Conservation (phyloP, 805 yeast species). For the Lipomyces chichibuensis region DNA sequence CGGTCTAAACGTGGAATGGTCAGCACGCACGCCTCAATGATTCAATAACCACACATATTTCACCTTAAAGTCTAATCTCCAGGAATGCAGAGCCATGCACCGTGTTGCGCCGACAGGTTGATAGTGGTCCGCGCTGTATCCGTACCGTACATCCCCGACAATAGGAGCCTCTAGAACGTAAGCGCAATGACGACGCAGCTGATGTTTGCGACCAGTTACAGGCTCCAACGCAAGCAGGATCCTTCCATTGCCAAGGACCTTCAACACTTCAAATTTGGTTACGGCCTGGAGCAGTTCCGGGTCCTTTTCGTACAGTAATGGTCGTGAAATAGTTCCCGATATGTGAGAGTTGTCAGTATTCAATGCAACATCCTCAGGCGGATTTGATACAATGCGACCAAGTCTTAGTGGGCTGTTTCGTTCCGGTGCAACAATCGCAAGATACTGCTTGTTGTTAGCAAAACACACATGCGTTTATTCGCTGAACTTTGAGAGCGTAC, state of each 20-base stretch:
- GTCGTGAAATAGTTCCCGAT: not conserved
- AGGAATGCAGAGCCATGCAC: constrained; percentile 33
- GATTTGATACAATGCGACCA: not conserved
- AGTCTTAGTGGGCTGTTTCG: constrained; percentile 4
- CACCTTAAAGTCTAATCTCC: constrained; percentile 24
- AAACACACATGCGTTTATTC: no score
- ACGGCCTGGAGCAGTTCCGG: constrained; percentile 2
- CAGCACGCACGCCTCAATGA: not conserved
- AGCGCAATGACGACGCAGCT: constrained; percentile 33
- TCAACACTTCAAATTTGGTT: constrained; percentile 18
- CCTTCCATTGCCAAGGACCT: not conserved
- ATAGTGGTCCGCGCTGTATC: not conserved
- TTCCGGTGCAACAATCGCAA: constrained; percentile 14
- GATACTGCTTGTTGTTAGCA: constrained; percentile 11
- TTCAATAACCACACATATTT: not conserved
- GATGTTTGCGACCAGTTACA: constrained; percentile 32
- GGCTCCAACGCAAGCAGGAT: constrained; percentile 24
- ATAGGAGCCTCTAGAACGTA: constrained; percentile 30
- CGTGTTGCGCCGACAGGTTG: not conserved
- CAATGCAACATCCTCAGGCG: not conserved
- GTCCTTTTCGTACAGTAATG: not conserved
- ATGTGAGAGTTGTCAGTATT: not conserved
- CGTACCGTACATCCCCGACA: constrained; percentile 27
- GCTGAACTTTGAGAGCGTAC: constrained; percentile 15
- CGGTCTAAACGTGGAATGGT: constrained; percentile 3